Evolutionary conservation across 352 stramenopile species (phyloP), one percentile per base, ranked within the genome.

Genomic region (Phytophthora ramorum): DNA sequence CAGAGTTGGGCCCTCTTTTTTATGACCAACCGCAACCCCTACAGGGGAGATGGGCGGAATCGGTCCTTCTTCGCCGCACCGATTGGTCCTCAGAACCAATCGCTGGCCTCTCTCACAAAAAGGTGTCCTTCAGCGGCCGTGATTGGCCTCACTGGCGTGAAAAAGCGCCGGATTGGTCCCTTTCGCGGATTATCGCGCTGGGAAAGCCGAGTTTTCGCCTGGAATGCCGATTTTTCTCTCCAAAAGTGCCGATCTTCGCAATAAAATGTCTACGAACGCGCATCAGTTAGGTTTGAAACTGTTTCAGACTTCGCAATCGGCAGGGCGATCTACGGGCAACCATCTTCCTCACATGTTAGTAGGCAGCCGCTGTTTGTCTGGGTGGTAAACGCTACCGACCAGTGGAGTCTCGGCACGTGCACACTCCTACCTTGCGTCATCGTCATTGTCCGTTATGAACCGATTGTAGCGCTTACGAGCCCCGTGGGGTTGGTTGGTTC

Each of bases 11-110:
- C 58, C 46, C 53, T 57, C 24, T 40, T 53, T 24, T 51, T 57
- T 57, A 51, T 48, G 56, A 49, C 57, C 48, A 56, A 28, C 45
- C 56, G 13, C 46, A 63, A 24, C 56, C 58, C 50, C 13, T 59
- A 32, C 58, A 44, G 24, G 22, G 20, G 14, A 17, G 60, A 68
- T 68, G 60, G 20, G 60, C 60, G n/a, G 60, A 68, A 68, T 68
- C 60, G 60, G 60, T 68, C 60, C 60, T 68, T 68, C 60, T 68
- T 57, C 60, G 20, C 22, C 22, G 26, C 35, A 41, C 50, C 58
- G 49, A 62, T 66, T 66, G 58, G 58, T 55, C 50, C 48, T 60
- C 40, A 40, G 58, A n/a, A 66, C 40, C 28, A 61, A 55, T 35
- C 40, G 41, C 58, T 52, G 47, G 58, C 41, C 56, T 34, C 16